A percentile compares a stretch with the other conserved stretches of the same genome.
phyloP scores from a whole-genome alignment of 192 early-diverging fungal species.

The Umbelopsis sp. region DNA sequence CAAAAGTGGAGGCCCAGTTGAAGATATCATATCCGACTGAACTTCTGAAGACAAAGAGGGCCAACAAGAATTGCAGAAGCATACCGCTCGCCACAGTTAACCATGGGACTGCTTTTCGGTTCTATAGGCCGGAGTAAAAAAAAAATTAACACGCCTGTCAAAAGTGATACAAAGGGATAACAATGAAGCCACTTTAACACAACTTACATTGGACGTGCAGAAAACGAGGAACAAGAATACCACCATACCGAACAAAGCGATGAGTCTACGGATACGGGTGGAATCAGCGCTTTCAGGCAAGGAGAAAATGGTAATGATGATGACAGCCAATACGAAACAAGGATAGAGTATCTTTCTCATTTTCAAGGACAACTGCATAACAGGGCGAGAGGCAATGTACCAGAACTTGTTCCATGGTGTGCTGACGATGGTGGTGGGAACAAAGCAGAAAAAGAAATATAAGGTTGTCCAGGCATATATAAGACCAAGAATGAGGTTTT shows the following conservation, averaged over 20 bases:
- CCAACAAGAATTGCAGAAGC: slow-evolving; percentile 78
- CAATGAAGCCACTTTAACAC: background rate
- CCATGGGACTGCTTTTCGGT: slow-evolving; percentile 72
- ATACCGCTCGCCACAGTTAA: slow-evolving; percentile 71
- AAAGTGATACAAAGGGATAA: background rate
- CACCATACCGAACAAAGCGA: slow-evolving; percentile 73
- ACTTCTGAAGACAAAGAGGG: slow-evolving; percentile 77
- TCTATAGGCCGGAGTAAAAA: slow-evolving; percentile 19
- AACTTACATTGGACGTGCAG: slow-evolving; percentile 54
- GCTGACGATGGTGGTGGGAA: slow-evolving; percentile 13
- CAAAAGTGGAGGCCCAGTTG: slow-evolving; percentile 62
- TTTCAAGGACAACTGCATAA: slow-evolving; percentile 16
- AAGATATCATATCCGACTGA: slow-evolving; percentile 74
- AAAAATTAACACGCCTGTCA: background rate
- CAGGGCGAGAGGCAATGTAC: background rate
- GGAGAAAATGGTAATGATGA: slow-evolving; percentile 58
- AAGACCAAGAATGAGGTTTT: slow-evolving; percentile 36
- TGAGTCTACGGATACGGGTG: slow-evolving; percentile 70
- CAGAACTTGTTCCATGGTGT: slow-evolving; percentile 17
- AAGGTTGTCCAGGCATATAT: slow-evolving; percentile 28
- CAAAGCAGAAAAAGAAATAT: slow-evolving; percentile 28
- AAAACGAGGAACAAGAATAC: slow-evolving; percentile 54
- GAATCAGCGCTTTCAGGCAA: slow-evolving; percentile 48
- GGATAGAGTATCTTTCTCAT: slow-evolving; percentile 16
- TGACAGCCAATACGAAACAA: slow-evolving; percentile 42